Evolutionary conservation across 2,329 filamentous ascomycete species (phyloP).

Genomic region (Pezicula neosporulosa): DNA sequence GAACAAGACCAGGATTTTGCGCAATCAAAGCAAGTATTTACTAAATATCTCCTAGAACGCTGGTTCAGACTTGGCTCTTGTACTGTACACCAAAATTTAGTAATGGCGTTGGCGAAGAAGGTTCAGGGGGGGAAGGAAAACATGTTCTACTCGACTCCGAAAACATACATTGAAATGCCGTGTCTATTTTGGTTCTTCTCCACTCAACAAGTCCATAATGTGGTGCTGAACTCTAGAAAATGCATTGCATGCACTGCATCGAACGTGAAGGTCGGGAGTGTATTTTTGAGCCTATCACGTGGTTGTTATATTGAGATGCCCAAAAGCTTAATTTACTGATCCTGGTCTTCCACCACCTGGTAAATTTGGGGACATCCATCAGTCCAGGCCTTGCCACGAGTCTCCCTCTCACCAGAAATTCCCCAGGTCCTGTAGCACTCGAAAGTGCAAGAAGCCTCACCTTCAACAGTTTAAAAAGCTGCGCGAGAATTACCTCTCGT

Average conservation of each 20-base stretch:
- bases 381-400: neutral
- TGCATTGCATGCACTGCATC: too few relatives aligned
- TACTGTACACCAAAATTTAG: too few relatives aligned
- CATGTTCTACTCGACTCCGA: too few relatives aligned
- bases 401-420: neutral
- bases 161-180: too few relatives aligned
- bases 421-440: too few relatives aligned
- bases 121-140: too few relatives aligned
- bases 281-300: constrained; percentile 6
- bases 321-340: constrained; percentile 8
- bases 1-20: constrained; percentile 2
- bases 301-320: constrained; percentile 1
- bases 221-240: too few relatives aligned
- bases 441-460: neutral
- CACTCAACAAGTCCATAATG: too few relatives aligned
- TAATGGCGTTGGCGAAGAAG: too few relatives aligned
- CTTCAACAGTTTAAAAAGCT: neutral
- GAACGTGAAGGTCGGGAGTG: constrained; percentile 7
- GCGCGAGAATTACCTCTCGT: neutral
- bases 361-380: neutral
- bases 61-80: too few relatives aligned
- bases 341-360: neutral
- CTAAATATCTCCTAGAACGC: neutral
- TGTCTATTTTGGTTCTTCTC: too few relatives aligned
- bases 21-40: neutral